A percentile compares a stretch with the other conserved stretches of the same genome.
These are phyloP conservation scores for Pelargonium myrrhifolium DNA, from an alignment of 441 rosid genomes.

Conservation along the genomic window DNA sequence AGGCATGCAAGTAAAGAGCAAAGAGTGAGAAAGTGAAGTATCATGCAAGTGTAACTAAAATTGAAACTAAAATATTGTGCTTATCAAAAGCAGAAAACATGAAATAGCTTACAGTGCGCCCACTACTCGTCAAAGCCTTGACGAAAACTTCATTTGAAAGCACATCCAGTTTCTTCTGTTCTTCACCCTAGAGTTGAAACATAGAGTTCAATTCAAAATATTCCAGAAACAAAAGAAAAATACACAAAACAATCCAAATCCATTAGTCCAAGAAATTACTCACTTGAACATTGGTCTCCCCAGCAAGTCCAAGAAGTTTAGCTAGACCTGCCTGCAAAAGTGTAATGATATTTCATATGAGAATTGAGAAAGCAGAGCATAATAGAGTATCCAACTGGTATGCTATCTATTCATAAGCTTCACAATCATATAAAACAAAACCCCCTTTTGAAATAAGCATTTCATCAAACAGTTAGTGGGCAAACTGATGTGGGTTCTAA, in stretches of 20 bases:
- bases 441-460: background rate
- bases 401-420: background rate
- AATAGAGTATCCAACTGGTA: too few species aligned
- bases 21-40: background rate
- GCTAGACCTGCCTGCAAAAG: conserved; percentile 88
- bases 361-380: background rate
- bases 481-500: background rate
- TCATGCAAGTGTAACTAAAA: background rate
- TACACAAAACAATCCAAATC: background rate
- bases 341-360: background rate
- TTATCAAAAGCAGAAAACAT: background rate
- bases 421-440: too few species aligned
- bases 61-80: background rate
- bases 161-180: conserved; percentile 94
- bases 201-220: background rate
- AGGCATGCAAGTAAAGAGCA: background rate
- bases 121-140: conserved; percentile 93
- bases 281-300: conserved; percentile 92
- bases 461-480: background rate
- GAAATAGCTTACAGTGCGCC: conserved; percentile 66
- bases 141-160: conserved; percentile 88
- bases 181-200: conserved; percentile 60
- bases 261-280: background rate
- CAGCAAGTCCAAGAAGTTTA: conserved; percentile 88
- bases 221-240: background rate